These are phyloP conservation scores for Cyamopsis tetragonoloba DNA, from an alignment of 306 rosid species.

Conservation along the genomic window DNA sequence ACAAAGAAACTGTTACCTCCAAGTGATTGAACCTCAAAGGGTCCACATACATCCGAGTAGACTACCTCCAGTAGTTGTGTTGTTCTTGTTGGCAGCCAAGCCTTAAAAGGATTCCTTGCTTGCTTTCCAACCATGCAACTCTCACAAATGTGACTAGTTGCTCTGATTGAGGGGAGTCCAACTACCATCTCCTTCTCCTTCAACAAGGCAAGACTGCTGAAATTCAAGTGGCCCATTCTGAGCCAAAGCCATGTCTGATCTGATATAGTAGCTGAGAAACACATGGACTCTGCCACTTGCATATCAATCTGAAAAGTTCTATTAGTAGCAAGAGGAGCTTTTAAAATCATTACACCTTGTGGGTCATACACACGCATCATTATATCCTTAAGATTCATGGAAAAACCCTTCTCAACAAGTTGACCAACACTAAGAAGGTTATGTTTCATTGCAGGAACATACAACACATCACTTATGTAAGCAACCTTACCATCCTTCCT, in stretches of 20 bases:
- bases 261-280: background rate
- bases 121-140: too few relatives aligned
- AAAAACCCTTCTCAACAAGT: background rate
- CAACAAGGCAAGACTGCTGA: background rate
- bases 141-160: too few relatives aligned
- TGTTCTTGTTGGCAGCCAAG: too few relatives aligned
- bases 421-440: background rate
- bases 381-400: background rate
- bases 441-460: background rate
- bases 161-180: too few relatives aligned
- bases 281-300: background rate
- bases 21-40: too few relatives aligned
- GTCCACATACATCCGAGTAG: too few relatives aligned
- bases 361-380: background rate
- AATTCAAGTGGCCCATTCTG: background rate
- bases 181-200: background rate
- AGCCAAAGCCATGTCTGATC: background rate
- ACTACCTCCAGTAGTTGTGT: too few relatives aligned
- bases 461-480: background rate
- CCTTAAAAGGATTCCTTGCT: too few relatives aligned
- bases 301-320: background rate
- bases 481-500: background rate
- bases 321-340: background rate
- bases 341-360: background rate
- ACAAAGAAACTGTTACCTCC: background rate